Percentiles rank a stretch among this genome's conserved stretches.
Evolutionary conservation across 768 basidiomycete genomes (phyloP).

Genomic region (Collybia nuda): DNA sequence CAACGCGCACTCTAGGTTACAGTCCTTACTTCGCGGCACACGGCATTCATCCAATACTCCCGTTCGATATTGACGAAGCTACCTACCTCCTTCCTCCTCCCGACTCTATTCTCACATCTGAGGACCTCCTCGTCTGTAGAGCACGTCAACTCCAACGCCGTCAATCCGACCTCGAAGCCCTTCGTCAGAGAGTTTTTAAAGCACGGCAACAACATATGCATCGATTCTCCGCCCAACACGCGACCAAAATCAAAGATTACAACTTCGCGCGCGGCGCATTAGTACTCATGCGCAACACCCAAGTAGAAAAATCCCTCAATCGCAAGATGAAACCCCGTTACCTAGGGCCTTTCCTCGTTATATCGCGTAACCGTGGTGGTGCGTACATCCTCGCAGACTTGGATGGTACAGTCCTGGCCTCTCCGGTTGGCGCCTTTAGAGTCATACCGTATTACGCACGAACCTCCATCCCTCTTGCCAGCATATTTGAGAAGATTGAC

Average conservation of each 20-base stretch:
- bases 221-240: slow-evolving; percentile 5
- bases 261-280: slow-evolving; percentile 10
- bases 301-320: slow-evolving; percentile 10
- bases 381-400: slow-evolving; percentile 13
- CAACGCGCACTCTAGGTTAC: slow-evolving; percentile 19
- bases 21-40: slow-evolving; percentile 28
- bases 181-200: slow-evolving; percentile 8
- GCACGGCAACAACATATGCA: slow-evolving; percentile 2
- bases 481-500: no score
- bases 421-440: no score
- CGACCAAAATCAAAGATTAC: slow-evolving; percentile 7
- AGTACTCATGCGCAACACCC: slow-evolving; percentile 23
- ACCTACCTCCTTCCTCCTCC: slow-evolving; percentile 13
- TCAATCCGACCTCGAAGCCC: slow-evolving; percentile 15
- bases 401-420: no score
- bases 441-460: no score
- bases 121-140: slow-evolving; percentile 9
- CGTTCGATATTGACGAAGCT: slow-evolving; percentile 21
- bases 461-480: no score
- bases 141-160: slow-evolving; percentile 15
- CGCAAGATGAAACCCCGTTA: slow-evolving; percentile 22
- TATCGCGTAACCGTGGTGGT: slow-evolving; percentile 9
- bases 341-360: slow-evolving; percentile 24
- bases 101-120: slow-evolving; percentile 1
- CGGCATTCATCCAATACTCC: slow-evolving; percentile 24